Evolutionary conservation across 805 yeast genomes (phyloP).

Genomic region (Ogataea populi-albae): DNA sequence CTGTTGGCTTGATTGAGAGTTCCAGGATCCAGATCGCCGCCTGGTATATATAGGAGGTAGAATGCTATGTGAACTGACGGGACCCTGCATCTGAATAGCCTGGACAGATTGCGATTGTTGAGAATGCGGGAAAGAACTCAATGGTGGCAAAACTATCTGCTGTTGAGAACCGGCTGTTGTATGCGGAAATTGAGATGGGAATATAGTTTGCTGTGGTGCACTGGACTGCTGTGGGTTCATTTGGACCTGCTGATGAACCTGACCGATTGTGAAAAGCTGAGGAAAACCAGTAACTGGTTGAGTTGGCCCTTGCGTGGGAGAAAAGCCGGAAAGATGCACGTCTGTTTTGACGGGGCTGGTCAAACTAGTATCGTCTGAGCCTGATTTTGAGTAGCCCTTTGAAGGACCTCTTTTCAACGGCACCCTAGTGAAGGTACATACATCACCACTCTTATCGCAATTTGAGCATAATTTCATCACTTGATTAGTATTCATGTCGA

Average conservation of each 20-base stretch:
- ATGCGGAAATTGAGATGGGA: slow-evolving; percentile 6
- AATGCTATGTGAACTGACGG: slow-evolving; percentile 9
- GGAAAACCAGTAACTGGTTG: slow-evolving; percentile 6
- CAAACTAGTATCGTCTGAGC: slow-evolving; percentile 32
- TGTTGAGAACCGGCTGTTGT: slow-evolving; percentile 8
- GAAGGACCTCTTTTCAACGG: slow-evolving; percentile 81
- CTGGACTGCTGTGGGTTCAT: too few species aligned
- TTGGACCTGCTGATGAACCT: slow-evolving; percentile 11
- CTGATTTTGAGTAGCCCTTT: slow-evolving; percentile 51
- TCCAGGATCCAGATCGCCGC: slow-evolving; percentile 22
- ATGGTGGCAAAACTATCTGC: slow-evolving; percentile 27
- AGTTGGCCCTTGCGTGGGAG: slow-evolving; percentile 9
- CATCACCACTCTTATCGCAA: slow-evolving; percentile 58
- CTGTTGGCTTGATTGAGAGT: slow-evolving; percentile 11
- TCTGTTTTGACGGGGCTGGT: slow-evolving; percentile 36
- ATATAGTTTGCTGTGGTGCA: slow-evolving; percentile 7
- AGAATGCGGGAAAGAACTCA: slow-evolving; percentile 14
- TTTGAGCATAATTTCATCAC: slow-evolving; percentile 58
- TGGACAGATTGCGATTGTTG: slow-evolving; percentile 3
- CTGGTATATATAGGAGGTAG: slow-evolving; percentile 23
- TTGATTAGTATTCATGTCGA: slow-evolving; percentile 40
- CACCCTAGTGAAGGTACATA: slow-evolving; percentile 64
- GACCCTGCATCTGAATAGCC: slow-evolving; percentile 1
- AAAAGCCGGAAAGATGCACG: slow-evolving; percentile 2
- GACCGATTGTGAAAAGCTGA: slow-evolving; percentile 12